Percentiles rank a stretch among this genome's conserved stretches.
Conservation (phyloP, 2,329 filamentous ascomycete species). For the Penicillium corylophilum region DNA sequence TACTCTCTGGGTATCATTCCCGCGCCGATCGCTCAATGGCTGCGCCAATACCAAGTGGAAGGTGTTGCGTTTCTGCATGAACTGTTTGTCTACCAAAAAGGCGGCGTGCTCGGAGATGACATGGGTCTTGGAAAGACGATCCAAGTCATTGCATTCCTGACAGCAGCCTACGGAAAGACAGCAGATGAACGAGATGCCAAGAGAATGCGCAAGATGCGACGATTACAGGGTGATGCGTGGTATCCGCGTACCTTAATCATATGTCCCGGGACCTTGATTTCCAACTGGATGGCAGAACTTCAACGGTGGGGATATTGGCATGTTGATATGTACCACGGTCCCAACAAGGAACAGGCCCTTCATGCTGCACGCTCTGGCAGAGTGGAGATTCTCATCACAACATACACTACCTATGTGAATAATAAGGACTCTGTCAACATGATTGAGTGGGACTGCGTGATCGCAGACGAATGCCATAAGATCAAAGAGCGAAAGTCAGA, state of each 20-base stretch:
- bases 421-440: conserved; percentile 77
- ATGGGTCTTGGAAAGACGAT: conserved; percentile 98
- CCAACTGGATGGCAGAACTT: conserved; percentile 88
- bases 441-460: conserved; percentile 87
- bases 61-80: conserved; percentile 84
- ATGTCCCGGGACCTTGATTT: conserved; percentile 82
- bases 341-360: conserved; percentile 66
- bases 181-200: conserved; percentile 83
- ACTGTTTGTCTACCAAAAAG: conserved; percentile 85
- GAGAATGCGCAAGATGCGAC: conserved; percentile 81
- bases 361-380: conserved; percentile 71
- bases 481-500: conserved; percentile 79
- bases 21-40: conserved; percentile 83
- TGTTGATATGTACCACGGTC: conserved; percentile 77
- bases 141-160: conserved; percentile 89
- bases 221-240: conserved; percentile 61
- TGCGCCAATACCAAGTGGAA: conserved; percentile 86
- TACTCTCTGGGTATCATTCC: conserved; percentile 81
- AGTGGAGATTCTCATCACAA: conserved; percentile 89
- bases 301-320: conserved; percentile 96
- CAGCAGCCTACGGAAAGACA: conserved; percentile 90
- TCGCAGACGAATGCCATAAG: conserved; percentile 90
- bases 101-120: conserved; percentile 89
- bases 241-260: conserved; percentile 83
- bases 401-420: conserved; percentile 81